Conservation (phyloP, 139 green algal species). For the Parachlorella kessleri region DNA sequence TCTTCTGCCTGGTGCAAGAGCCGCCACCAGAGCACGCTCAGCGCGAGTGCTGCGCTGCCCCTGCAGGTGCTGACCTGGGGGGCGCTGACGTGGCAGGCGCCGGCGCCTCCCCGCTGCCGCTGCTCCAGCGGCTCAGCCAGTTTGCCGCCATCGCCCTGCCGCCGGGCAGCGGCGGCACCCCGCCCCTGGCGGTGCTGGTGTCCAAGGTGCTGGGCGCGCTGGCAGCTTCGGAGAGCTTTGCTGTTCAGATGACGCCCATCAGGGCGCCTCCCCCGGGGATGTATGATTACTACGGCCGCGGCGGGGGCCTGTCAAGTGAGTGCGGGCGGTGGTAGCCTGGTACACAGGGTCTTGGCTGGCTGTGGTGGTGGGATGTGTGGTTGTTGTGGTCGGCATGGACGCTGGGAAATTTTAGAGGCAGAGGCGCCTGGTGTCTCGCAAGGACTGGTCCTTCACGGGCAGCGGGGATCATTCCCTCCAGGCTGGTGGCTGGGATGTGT, state of each 20-base stretch:
- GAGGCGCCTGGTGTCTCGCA: too few species aligned
- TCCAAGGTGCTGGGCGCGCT: slow-evolving; percentile 81
- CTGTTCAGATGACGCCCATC: slow-evolving; percentile 57
- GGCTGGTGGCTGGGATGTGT: neutral
- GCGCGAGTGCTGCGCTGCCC: neutral
- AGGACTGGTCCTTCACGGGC: too few species aligned
- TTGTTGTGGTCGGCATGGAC: too few species aligned
- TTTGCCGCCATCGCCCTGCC: slow-evolving; percentile 24
- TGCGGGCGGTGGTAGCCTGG: neutral
- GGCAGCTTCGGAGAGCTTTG: slow-evolving; percentile 74
- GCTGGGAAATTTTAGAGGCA: too few species aligned
- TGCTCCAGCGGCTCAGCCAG: neutral
- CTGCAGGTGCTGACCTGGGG: neutral
- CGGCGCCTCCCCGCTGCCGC: neutral
- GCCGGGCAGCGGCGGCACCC: slow-evolving; percentile 19
- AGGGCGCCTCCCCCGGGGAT: neutral
- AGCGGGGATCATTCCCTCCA: too few species aligned
- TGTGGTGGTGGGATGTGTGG: too few species aligned
- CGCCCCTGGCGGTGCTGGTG: slow-evolving; percentile 68
- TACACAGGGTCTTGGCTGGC: too few species aligned
- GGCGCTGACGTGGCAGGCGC: too few species aligned
- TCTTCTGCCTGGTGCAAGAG: too few species aligned
- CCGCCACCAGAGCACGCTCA: too few species aligned
- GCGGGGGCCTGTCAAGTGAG: neutral
- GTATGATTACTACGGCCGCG: slow-evolving; percentile 4